Conservation (phyloP, 176 grass and related monocot genomes). For the Eleusine coracana region DNA sequence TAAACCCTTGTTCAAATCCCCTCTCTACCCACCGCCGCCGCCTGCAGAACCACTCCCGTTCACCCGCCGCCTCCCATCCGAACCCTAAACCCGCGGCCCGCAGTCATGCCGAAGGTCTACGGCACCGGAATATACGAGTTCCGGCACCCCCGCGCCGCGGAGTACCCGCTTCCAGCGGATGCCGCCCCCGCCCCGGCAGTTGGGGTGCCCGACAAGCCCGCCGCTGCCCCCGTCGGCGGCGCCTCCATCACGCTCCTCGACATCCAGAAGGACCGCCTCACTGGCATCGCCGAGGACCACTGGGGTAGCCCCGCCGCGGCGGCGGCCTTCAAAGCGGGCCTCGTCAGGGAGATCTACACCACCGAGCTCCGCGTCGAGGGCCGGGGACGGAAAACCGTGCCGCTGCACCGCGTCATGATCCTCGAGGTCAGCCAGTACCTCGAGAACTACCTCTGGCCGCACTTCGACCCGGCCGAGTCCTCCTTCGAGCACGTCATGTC, state of each 20-base stretch:
- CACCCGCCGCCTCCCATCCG: background rate
- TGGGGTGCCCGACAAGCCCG: conserved; percentile 41
- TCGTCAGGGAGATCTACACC: conserved; percentile 83
- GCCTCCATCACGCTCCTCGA: conserved; percentile 75
- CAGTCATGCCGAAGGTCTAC: conserved; percentile 91
- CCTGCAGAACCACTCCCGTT: background rate
- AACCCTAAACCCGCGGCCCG: background rate
- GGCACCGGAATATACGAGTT: conserved; percentile 94
- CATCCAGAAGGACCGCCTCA: conserved; percentile 93
- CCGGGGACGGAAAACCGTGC: conserved; percentile 73
- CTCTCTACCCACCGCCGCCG: background rate
- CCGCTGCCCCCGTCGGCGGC: conserved; percentile 45
- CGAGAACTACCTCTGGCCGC: conserved; percentile 98
- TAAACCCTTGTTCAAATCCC: conserved; percentile 23
- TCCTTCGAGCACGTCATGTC: conserved; percentile 96
- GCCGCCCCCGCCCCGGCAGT: background rate
- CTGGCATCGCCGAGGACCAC: conserved; percentile 64
- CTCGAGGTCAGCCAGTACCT: conserved; percentile 98
- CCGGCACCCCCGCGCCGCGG: conserved; percentile 85
- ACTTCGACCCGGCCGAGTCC: conserved; percentile 64
- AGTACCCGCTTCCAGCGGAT: conserved; percentile 63
- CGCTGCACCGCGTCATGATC: conserved; percentile 95
- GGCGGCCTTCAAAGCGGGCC: conserved; percentile 61
- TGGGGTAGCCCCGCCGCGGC: conserved; percentile 54
- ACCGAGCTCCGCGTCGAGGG: conserved; percentile 68